Evolutionary conservation across 306 rosid species (phyloP), one percentile per base, ranked within the genome.

Genomic region (Oxytropis ochrocephala): DNA sequence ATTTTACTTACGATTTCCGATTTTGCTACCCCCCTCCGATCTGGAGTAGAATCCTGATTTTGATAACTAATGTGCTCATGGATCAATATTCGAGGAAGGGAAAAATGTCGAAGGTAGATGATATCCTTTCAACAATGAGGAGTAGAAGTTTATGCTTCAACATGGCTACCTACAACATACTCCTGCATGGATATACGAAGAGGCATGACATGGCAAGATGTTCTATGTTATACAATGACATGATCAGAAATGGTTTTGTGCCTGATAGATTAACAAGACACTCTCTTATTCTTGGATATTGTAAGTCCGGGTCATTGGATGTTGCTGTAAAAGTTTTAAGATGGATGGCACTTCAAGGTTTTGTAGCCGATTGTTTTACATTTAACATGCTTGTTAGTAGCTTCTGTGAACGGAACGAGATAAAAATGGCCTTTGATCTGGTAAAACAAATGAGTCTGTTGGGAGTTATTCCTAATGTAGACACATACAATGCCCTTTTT

Each of bases 111-210:
- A 64, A 66, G 76, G 89, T 77, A 47, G 72, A 68, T 62, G 72
- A 68, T 65, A 79, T 90, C 32, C 55, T 83, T 78, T 83, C 89
- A 54, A 57, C 75, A 44, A 85, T 87, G 88, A 79, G 69, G 71
- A 78, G 76, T 46, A 81, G 73, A 56, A 61, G 39, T 64, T 54
- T 87, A 65, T 12, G 55, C 59, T 90, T 86, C 73, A 82, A 66
- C 78, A 70, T 87, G 82, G 69, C 83, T 51, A 83, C 94, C 17
- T 90, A 76, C 78, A 90, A 90, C 48, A 90, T 85, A 81, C 87
- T 90, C 57, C 59, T 90, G 77, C 96, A 82, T 85, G 91, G 86
- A 51, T 78, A 80, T 81, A 83, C 94, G 27, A 90, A 82, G 80
- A 78, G 79, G 72, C 70, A 30, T 24, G 85, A 24, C 36, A 30